phyloP scores from a whole-genome alignment of 495 filamentous ascomycete species.

The Ramalina intermedia region DNA sequence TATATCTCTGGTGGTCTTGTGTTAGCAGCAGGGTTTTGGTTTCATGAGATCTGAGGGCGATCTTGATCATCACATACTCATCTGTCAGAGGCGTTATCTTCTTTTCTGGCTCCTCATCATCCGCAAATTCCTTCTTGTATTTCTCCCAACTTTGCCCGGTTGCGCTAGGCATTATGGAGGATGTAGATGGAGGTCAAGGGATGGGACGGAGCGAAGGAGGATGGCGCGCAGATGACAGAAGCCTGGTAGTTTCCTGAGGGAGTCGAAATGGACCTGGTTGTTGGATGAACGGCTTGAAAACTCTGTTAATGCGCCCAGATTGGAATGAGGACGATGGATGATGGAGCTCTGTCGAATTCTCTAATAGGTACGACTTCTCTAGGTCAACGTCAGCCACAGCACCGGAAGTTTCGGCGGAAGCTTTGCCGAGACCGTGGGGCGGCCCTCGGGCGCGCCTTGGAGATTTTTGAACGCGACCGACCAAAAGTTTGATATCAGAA shows the following conservation, averaged over 20 bases:
- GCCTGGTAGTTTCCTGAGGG: neutral
- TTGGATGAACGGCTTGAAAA: neutral
- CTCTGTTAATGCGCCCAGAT: too few relatives aligned
- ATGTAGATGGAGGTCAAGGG: constrained; percentile 8
- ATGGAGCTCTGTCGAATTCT: neutral
- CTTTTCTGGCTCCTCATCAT: constrained; percentile 96
- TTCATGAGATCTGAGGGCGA: neutral
- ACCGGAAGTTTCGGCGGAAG: too few relatives aligned
- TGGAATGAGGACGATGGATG: too few relatives aligned
- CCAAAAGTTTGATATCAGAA: too few relatives aligned
- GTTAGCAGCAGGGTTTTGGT: neutral
- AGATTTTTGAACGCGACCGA: too few relatives aligned
- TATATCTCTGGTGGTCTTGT: constrained; percentile 55
- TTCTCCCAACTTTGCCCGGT: constrained; percentile 94
- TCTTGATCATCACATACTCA: constrained; percentile 50
- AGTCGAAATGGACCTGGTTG: neutral
- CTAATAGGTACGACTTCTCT: neutral
- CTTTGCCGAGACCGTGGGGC: too few relatives aligned
- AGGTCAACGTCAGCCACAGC: too few relatives aligned
- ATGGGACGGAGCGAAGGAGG: constrained; percentile 21
- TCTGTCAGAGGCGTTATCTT: constrained; percentile 94
- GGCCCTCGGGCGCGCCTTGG: too few relatives aligned
- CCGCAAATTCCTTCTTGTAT: constrained; percentile 88
- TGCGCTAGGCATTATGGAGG: constrained; percentile 62
- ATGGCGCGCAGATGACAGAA: constrained; percentile 16